Conservation (phyloP, 805 yeast genomes). For the Candida chauliodis region DNA sequence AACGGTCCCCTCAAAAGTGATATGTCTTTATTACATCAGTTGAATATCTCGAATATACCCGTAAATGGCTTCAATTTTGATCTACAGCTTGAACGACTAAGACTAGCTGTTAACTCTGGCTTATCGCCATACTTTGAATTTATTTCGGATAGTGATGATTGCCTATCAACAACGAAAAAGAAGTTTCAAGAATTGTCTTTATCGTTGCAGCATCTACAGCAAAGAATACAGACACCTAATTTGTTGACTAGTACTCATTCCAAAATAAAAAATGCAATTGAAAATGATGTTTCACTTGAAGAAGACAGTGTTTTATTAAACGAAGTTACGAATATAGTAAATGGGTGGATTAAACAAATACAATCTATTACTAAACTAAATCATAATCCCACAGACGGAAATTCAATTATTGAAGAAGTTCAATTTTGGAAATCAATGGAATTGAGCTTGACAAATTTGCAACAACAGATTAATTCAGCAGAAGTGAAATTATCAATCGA, state of each 20-base stretch:
- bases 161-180: conserved; percentile 41
- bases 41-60: conserved; percentile 35
- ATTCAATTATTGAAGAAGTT: conserved; percentile 57
- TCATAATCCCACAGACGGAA: conserved; percentile 53
- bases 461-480: conserved; percentile 52
- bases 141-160: conserved; percentile 19
- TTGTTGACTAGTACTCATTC: conserved; percentile 52
- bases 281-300: conserved; percentile 26
- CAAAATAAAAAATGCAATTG: conserved; percentile 23
- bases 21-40: conserved; percentile 23
- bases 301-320: conserved; percentile 60
- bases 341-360: conserved; percentile 68
- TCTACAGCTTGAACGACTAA: conserved; percentile 48
- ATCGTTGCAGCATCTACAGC: conserved; percentile 65
- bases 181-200: conserved; percentile 65
- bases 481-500: conserved; percentile 57
- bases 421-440: conserved; percentile 79
- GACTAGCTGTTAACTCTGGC: conserved; percentile 58
- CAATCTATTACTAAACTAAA: conserved; percentile 52
- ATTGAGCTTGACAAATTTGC: conserved; percentile 50
- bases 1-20: conserved; percentile 25
- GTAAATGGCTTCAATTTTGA: conserved; percentile 6
- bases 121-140: conserved; percentile 68
- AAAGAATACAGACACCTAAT: conserved; percentile 66
- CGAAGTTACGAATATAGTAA: conserved; percentile 63